Evolutionary conservation across 345 rosid species (phyloP).

Genomic region (Laguncularia racemosa): DNA sequence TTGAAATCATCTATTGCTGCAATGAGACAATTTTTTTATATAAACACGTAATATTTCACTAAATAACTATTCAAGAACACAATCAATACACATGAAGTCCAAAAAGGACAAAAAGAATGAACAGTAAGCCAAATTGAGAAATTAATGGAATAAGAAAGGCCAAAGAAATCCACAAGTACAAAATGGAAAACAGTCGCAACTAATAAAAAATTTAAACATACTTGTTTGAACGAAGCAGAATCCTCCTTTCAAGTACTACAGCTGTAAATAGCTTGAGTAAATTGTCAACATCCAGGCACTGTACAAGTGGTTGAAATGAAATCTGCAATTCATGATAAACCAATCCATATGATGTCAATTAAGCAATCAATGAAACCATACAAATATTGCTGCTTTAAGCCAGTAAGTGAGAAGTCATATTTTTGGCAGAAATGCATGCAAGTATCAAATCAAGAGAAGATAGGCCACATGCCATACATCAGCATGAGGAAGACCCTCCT

Average conservation of each 20-base stretch:
- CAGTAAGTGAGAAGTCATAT: not conserved
- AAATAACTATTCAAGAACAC: no score
- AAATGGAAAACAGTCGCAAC: no score
- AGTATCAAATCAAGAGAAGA: constrained; percentile 8
- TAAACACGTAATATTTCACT: no score
- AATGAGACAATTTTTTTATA: not conserved
- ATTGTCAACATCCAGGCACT: constrained; percentile 94
- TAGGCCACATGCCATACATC: constrained; percentile 46
- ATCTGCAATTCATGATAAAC: constrained; percentile 45
- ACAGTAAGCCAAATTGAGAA: no score
- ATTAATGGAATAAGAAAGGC: no score
- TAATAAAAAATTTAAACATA: constrained; percentile 19
- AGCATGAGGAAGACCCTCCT: constrained; percentile 86
- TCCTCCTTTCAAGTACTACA: constrained; percentile 87
- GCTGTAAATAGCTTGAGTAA: constrained; percentile 80
- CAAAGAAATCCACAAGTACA: no score
- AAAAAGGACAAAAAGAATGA: no score
- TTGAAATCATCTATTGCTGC: not conserved
- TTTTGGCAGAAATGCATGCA: constrained; percentile 7
- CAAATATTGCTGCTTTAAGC: no score
- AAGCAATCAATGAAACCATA: no score
- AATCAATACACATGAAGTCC: no score
- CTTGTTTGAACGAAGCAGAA: constrained; percentile 95
- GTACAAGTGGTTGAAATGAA: constrained; percentile 92
- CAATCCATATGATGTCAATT: not conserved